Conservation (phyloP, 2,329 filamentous ascomycete genomes). For the Fusarium nygamai region DNA sequence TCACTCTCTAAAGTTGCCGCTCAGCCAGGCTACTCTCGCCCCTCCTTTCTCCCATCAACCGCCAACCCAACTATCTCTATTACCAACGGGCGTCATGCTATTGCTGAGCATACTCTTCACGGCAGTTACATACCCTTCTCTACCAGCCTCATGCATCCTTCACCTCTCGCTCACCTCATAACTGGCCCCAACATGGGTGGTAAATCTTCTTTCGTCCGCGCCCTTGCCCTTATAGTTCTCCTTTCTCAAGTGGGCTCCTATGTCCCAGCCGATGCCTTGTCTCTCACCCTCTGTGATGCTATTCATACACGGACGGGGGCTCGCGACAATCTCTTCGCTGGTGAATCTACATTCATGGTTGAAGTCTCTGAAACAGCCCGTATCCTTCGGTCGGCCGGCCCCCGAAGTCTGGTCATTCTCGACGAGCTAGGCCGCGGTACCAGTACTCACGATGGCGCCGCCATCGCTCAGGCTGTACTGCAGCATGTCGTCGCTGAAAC, state of each 20-base stretch:
- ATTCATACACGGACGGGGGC: slow-evolving; percentile 97
- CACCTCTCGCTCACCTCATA: slow-evolving; percentile 81
- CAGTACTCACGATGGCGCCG: slow-evolving; percentile 93
- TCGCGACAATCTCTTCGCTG: slow-evolving; percentile 93
- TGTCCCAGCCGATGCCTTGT: slow-evolving; percentile 80
- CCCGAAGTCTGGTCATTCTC: slow-evolving; percentile 86
- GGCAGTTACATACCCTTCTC: slow-evolving; percentile 92
- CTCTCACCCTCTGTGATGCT: slow-evolving; percentile 85
- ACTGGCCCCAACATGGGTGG: slow-evolving; percentile 99
- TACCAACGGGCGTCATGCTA: slow-evolving; percentile 82
- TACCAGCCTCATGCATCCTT: slow-evolving; percentile 73
- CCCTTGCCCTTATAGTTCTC: slow-evolving; percentile 89
- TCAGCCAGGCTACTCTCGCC: slow-evolving; percentile 88
- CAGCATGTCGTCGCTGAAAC: slow-evolving; percentile 82
- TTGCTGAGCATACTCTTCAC: slow-evolving; percentile 91
- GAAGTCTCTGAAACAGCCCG: slow-evolving; percentile 92
- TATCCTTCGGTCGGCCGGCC: slow-evolving; percentile 89
- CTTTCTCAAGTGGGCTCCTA: slow-evolving; percentile 96
- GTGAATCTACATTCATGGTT: slow-evolving; percentile 98
- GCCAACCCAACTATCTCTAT: slow-evolving; percentile 72
- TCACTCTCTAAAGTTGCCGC: slow-evolving; percentile 85
- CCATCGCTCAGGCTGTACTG: slow-evolving; percentile 92
- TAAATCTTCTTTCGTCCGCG: slow-evolving; percentile 96
- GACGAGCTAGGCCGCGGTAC: slow-evolving; percentile 96
- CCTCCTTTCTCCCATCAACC: slow-evolving; percentile 70